Percentiles rank a stretch among this genome's conserved stretches.
Conservation (phyloP, 108 stramenopile genomes). For the Cyclotella choctawhatcheeana region DNA sequence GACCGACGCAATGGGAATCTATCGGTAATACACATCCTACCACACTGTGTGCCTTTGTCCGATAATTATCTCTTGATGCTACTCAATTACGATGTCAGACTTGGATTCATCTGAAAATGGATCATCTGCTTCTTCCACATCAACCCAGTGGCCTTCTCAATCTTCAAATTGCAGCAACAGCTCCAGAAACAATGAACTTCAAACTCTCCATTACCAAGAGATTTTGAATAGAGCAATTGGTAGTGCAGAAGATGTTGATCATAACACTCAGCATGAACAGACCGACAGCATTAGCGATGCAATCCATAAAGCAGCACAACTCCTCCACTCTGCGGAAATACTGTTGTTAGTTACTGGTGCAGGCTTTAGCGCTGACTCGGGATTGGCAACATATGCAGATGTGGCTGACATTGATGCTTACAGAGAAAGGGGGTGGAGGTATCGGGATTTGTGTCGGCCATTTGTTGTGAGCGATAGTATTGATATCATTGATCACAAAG, state of each 20-base stretch:
- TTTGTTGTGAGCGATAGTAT: background rate
- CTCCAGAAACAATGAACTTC: constrained; percentile 5
- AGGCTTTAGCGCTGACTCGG: constrained; percentile 51
- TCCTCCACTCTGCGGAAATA: constrained; percentile 38
- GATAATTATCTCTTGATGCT: too few relatives aligned
- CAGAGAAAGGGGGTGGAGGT: constrained; percentile 37
- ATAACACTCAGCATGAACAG: background rate
- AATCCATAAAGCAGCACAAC: constrained; percentile 25
- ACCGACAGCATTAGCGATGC: background rate
- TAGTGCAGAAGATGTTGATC: background rate
- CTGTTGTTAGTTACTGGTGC: constrained; percentile 55
- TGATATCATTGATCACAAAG: constrained; percentile 1
- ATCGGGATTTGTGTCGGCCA: constrained; percentile 43
- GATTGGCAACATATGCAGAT: constrained; percentile 42
- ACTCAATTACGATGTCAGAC: background rate
- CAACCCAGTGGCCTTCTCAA: constrained; percentile 27
- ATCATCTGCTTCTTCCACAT: constrained; percentile 17
- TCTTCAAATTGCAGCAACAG: constrained; percentile 9
- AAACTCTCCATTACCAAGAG: constrained; percentile 11
- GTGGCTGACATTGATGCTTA: constrained; percentile 51
- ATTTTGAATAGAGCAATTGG: constrained; percentile 21
- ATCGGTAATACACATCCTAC: too few relatives aligned
- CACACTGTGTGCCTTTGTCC: too few relatives aligned
- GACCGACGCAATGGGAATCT: too few relatives aligned
- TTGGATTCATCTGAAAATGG: background rate